phyloP scores from a whole-genome alignment of 352 stramenopile genomes.

The Phytophthora fragariaefolia region DNA sequence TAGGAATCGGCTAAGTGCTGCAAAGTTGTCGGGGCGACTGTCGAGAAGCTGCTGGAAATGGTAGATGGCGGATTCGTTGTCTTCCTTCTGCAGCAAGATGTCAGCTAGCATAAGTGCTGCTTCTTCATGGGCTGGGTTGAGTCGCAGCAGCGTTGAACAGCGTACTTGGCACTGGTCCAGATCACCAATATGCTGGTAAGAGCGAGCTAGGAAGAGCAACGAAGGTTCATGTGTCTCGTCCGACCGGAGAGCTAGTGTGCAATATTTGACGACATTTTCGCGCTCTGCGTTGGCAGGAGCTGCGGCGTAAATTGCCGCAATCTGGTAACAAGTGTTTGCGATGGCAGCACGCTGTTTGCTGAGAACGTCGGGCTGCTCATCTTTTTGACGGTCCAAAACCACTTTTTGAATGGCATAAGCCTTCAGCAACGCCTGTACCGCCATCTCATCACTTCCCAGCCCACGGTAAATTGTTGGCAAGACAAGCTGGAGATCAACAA shows the following conservation, averaged over 20 bases:
- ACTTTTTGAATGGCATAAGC: conserved; percentile 88
- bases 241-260: conserved; percentile 72
- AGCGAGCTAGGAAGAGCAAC: conserved; percentile 85
- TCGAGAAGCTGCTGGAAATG: conserved; percentile 92
- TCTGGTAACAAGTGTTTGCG: conserved; percentile 85
- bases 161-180: conserved; percentile 87
- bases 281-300: conserved; percentile 28
- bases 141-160: conserved; percentile 82
- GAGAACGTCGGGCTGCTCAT: conserved; percentile 84
- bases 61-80: conserved; percentile 89
- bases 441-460: conserved; percentile 68
- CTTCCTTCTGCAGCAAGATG: conserved; percentile 88
- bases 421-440: conserved; percentile 82
- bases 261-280: conserved; percentile 85
- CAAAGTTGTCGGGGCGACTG: conserved; percentile 91
- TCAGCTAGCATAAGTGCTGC: conserved; percentile 92
- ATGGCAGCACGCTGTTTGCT: conserved; percentile 74
- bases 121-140: conserved; percentile 87
- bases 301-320: conserved; percentile 73
- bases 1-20: conserved; percentile 89
- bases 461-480: conserved; percentile 83
- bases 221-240: conserved; percentile 84
- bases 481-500: conserved; percentile 80
- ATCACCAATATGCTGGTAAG: conserved; percentile 76
- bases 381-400: conserved; percentile 81